Percentiles rank a stretch among this genome's conserved stretches.
phyloP scores from a whole-genome alignment of 2,329 filamentous ascomycete genomes.

The Claviceps sp. region DNA sequence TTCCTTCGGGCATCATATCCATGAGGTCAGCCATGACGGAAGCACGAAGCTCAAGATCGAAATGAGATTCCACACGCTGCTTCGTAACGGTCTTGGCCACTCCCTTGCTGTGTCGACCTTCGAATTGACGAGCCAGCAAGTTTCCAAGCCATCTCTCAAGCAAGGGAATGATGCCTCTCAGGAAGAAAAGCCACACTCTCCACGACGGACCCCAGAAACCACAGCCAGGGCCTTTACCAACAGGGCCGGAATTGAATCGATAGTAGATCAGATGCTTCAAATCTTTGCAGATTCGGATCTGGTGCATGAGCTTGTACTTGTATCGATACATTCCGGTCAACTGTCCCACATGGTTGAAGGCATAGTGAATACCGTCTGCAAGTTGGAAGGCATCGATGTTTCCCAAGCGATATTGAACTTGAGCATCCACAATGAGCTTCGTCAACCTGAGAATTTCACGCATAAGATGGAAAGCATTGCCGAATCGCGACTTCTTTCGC shows the following conservation, averaged over 20 bases:
- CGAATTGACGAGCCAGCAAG: conserved; percentile 89
- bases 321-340: conserved; percentile 99
- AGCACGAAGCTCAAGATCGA: conserved; percentile 89
- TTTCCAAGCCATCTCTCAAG: conserved; percentile 97
- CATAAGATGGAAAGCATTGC: conserved; percentile 98
- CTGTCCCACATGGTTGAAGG: conserved; percentile 97
- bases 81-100: conserved; percentile 99
- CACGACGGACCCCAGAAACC: conserved; percentile 98
- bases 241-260: conserved; percentile 91
- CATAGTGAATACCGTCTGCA: conserved; percentile 96
- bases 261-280: conserved; percentile 99
- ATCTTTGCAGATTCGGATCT: conserved; percentile 98
- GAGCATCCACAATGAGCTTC: conserved; percentile 95
- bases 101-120: conserved; percentile 95
- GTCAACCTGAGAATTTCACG: conserved; percentile 90
- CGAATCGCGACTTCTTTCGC: conserved; percentile 97
- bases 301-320: conserved; percentile 99
- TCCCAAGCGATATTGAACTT: conserved; percentile 92
- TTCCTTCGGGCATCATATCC: conserved; percentile 99
- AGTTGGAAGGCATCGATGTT: conserved; percentile 99
- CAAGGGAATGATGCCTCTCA: conserved; percentile 93
- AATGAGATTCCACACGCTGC: conserved; percentile 96
- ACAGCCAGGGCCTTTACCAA: conserved; percentile 93
- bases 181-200: conserved; percentile 98
- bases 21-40: conserved; percentile 98